These are phyloP conservation scores for Wickerhamomyces ciferrii DNA, from an alignment of 805 yeast genomes.

Conservation along the genomic window DNA sequence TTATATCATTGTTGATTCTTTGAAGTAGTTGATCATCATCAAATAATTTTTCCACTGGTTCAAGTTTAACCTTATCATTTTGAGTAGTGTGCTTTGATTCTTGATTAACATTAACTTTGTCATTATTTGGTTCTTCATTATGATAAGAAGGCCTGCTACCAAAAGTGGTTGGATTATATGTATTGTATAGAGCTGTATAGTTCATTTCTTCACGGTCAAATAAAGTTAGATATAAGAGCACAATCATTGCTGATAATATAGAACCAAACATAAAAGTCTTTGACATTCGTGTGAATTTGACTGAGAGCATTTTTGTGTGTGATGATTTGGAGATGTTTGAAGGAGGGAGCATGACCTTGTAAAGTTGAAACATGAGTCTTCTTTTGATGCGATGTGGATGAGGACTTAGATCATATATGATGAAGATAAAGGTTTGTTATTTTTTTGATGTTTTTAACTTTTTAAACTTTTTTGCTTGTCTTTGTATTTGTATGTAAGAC, in stretches of 20 bases:
- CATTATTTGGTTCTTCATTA: constrained; percentile 25
- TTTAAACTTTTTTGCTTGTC: background rate
- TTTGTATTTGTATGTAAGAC: background rate
- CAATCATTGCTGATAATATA: background rate
- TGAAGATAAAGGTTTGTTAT: background rate
- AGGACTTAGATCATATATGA: background rate
- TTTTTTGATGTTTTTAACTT: no score
- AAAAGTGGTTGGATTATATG: constrained; percentile 1
- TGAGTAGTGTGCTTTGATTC: constrained; percentile 4
- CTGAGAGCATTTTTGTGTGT: background rate
- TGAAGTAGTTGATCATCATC: constrained; percentile 6
- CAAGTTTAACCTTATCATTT: constrained; percentile 1
- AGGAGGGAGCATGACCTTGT: background rate
- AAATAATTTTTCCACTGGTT: constrained; percentile 1
- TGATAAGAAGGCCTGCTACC: background rate
- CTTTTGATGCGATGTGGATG: background rate
- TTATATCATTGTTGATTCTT: constrained; percentile 5
- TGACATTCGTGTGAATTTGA: background rate
- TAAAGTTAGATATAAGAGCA: background rate
- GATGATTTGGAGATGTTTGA: background rate
- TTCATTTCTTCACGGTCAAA: background rate
- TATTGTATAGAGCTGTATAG: background rate
- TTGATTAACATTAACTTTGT: constrained; percentile 70
- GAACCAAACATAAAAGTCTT: background rate
- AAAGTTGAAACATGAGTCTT: background rate